Evolutionary conservation across 192 early-diverging fungal genomes (phyloP), one percentile per base, ranked within the genome.

Genomic region (Umbelopsis vinacea): DNA sequence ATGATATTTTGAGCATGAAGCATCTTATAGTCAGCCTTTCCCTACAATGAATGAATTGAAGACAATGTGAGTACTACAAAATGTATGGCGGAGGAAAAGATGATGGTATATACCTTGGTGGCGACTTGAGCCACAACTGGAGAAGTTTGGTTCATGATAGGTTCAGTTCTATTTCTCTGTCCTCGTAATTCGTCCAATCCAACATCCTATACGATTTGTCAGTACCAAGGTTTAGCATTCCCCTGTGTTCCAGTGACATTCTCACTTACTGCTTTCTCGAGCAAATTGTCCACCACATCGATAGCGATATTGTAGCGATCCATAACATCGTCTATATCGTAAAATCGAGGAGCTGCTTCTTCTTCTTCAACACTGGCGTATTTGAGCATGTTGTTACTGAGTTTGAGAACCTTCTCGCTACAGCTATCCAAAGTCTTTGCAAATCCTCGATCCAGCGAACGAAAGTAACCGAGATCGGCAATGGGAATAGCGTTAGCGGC

Each of bases 241-340:
- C n/a, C n/a, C n/a, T n/a, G n/a, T n/a, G n/a, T n/a, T n/a, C n/a
- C n/a, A n/a, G n/a, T n/a, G n/a, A n/a, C n/a, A n/a, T n/a, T n/a
- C n/a, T n/a, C n/a, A n/a, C n/a, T 71, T 79, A 92, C 90, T 24
- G 92, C 91, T 68, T 87, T 88, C 80, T 98, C 95, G 9, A 96
- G 81, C 74, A 96, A 73, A 68, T 87, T 83, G 70, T 98, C 96
- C 6, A 95, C 82, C 22, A 88, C 85, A 67, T 96, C 95, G 9
- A 90, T 85, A 22, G 89, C 87, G 6, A 76, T 67, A 37, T 79
- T 73, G 69, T 88, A 98, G 21, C 86, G 78, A 22, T 95, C 89
- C 10, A 76, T 82, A 6, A 92, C 76, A 73, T 90, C 90, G 72
- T 93, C 92, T n/a, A 66, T 52, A 46, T 91, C 90, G 14, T 83